Percentiles rank a stretch among this genome's conserved stretches.
These are phyloP conservation scores for Neonectria coccinea DNA, from an alignment of 2,329 filamentous ascomycete species.

Conservation along the genomic window DNA sequence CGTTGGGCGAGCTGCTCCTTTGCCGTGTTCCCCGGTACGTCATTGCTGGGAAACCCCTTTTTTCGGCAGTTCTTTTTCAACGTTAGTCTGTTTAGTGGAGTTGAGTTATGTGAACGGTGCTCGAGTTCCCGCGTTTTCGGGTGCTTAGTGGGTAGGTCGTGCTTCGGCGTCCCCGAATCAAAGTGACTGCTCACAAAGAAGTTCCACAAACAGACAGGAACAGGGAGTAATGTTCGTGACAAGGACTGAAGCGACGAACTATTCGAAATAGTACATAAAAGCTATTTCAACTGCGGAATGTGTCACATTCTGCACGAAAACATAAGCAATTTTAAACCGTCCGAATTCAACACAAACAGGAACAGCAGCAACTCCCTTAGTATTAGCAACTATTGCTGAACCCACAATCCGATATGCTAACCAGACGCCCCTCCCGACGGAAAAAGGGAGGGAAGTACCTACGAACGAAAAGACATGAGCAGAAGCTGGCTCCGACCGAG, in stretches of 20 bases:
- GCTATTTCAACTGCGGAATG: background rate
- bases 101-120: background rate
- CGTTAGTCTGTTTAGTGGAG: background rate
- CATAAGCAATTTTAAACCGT: background rate
- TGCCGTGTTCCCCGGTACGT: background rate
- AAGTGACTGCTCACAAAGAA: conserved; percentile 6
- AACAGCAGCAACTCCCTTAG: background rate
- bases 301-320: background rate
- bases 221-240: background rate
- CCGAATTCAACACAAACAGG: background rate
- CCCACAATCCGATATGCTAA: background rate
- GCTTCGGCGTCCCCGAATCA: background rate
- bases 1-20: background rate
- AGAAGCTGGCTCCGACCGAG: background rate
- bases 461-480: background rate
- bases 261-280: too few relatives aligned
- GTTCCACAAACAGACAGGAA: background rate
- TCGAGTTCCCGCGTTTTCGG: background rate
- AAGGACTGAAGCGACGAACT: too few relatives aligned
- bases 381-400: background rate
- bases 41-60: background rate
- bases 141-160: background rate
- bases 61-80: background rate
- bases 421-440: background rate
- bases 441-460: background rate